Conservation (phyloP, 164 flowering plant genomes). For the Kingdonia uniflora region DNA sequence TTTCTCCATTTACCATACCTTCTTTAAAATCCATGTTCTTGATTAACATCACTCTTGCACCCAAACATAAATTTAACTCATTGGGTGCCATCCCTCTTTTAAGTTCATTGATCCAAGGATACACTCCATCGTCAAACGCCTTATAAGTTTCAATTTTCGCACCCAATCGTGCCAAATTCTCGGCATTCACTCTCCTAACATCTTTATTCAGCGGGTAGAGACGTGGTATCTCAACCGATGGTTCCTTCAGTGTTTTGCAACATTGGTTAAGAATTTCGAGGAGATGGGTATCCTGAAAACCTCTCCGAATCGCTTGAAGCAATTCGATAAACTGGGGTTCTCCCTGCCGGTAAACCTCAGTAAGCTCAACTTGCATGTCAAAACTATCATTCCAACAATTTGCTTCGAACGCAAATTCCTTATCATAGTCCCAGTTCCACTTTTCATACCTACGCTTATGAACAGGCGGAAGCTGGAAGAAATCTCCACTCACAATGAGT, state of each 20-base stretch:
- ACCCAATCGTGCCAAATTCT: too few relatives aligned
- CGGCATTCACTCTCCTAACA: too few relatives aligned
- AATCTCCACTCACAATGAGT: constrained; percentile 50
- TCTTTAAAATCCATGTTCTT: constrained; percentile 25
- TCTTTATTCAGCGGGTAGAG: constrained; percentile 34
- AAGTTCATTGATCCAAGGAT: too few relatives aligned
- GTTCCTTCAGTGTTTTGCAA: constrained; percentile 5
- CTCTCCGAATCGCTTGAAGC: constrained; percentile 51
- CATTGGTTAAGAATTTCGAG: constrained; percentile 24
- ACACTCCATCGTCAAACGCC: too few relatives aligned
- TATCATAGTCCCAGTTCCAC: constrained; percentile 33
- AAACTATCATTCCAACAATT: constrained; percentile 51
- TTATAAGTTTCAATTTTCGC: too few relatives aligned
- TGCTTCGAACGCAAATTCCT: constrained; percentile 48
- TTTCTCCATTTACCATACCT: constrained; percentile 54
- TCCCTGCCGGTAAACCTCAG: constrained; percentile 38
- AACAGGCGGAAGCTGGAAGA: constrained; percentile 55
- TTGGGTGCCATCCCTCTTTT: too few relatives aligned
- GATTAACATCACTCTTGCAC: constrained; percentile 52
- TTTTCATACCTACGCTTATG: constrained; percentile 21
- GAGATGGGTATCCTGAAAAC: constrained; percentile 18
- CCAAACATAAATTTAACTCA: constrained; percentile 20
- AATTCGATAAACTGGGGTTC: constrained; percentile 28
- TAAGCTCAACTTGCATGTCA: constrained; percentile 41
- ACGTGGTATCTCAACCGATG: constrained; percentile 6